These are phyloP conservation scores for Xerocomus amazonicus DNA, from an alignment of 1,284 basidiomycete species.

Conservation along the genomic window DNA sequence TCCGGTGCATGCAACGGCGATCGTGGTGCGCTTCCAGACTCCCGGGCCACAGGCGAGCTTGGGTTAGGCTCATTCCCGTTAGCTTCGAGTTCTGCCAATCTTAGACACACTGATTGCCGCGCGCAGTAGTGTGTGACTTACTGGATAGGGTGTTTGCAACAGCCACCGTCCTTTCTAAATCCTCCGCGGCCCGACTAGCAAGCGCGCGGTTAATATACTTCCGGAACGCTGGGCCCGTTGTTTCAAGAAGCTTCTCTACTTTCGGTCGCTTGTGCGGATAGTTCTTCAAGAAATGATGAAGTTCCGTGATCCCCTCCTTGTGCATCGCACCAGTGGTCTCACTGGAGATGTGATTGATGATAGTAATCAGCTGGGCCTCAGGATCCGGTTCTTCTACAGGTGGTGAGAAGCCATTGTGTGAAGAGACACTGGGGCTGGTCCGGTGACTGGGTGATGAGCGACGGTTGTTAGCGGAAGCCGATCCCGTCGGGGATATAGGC, in stretches of 20 bases:
- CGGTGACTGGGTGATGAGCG: conserved; percentile 58
- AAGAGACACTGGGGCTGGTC: conserved; percentile 64
- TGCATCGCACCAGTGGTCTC: conserved; percentile 80
- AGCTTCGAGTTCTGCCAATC: conserved; percentile 59
- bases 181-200: conserved; percentile 80
- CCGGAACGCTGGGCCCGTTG: conserved; percentile 77
- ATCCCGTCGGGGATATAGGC: conserved; percentile 61
- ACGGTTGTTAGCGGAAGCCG: conserved; percentile 49
- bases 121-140: conserved; percentile 37
- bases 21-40: conserved; percentile 27
- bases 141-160: conserved; percentile 76
- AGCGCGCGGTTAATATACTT: conserved; percentile 83
- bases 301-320: conserved; percentile 91
- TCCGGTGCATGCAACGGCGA: conserved; percentile 30
- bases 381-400: conserved; percentile 72
- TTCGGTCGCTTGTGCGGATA: conserved; percentile 85
- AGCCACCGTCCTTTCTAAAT: conserved; percentile 72
- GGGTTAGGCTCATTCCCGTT: conserved; percentile 37
- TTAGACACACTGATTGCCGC: conserved; percentile 17
- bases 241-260: conserved; percentile 82
- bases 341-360: conserved; percentile 88
- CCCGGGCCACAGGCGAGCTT: conserved; percentile 25
- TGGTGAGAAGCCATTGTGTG: conserved; percentile 49
- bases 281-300: conserved; percentile 91
- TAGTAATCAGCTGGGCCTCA: conserved; percentile 74